A percentile compares a stretch with the other conserved stretches of the same genome.
Evolutionary conservation across 208 protist species (phyloP).

Genomic region (Angomonas deanei): DNA sequence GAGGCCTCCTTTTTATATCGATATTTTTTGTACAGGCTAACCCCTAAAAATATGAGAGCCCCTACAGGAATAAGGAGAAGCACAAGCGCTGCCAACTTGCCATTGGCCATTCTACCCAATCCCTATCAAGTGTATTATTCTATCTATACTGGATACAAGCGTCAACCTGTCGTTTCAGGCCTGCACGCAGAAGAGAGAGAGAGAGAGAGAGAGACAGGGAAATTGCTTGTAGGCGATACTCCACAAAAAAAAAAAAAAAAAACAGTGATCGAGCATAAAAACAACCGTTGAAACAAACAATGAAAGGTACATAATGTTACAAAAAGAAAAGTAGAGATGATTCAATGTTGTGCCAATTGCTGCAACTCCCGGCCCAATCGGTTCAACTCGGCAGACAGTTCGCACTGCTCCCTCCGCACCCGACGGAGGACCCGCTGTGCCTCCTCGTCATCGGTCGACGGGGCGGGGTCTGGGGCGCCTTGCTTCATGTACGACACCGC

Average conservation of each 20-base stretch:
- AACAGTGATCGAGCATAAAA: not conserved
- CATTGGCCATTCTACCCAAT: constrained; percentile 3
- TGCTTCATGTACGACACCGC: not conserved
- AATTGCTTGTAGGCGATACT: too few relatives aligned
- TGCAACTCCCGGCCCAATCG: not conserved
- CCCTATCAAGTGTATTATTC: too few relatives aligned
- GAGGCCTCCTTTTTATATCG: constrained; percentile 20
- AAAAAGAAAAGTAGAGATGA: not conserved
- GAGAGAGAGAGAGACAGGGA: too few relatives aligned
- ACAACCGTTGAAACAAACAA: not conserved
- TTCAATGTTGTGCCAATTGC: not conserved
- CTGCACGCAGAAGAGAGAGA: not conserved
- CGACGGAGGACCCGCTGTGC: not conserved
- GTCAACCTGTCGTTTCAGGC: too few relatives aligned
- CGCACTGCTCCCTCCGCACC: constrained; percentile 4
- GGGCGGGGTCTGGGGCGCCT: not conserved
- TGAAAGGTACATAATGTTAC: too few relatives aligned
- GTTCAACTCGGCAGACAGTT: constrained; percentile 3
- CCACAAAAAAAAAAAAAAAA: too few relatives aligned
- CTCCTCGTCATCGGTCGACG: constrained; percentile 3
- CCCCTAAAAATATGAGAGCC: constrained; percentile 14
- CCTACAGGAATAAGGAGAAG: constrained; percentile 38
- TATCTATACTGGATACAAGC: too few relatives aligned
- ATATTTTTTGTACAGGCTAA: constrained; percentile 27
- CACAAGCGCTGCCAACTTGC: constrained; percentile 25